Evolutionary conservation across 75 land plant genomes (phyloP).

Genomic region (Selaginella moellendorffii): DNA sequence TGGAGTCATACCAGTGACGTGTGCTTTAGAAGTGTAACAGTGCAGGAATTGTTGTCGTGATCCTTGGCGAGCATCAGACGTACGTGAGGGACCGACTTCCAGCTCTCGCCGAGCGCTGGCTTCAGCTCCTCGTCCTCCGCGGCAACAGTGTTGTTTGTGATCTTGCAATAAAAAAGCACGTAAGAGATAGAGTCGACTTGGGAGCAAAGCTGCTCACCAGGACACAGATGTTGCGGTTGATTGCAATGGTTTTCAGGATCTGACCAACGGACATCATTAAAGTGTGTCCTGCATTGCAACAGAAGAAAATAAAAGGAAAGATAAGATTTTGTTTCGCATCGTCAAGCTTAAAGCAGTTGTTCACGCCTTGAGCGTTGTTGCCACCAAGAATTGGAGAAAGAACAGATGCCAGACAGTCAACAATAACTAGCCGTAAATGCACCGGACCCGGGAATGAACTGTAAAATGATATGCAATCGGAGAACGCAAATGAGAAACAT

Average conservation of each 20-base stretch:
- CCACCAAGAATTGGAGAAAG: slow-evolving; percentile 66
- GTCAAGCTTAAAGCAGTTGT: too few species aligned
- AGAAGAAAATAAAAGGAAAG: background rate
- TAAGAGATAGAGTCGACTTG: too few species aligned
- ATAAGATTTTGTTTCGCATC: too few species aligned
- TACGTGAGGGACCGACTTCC: slow-evolving; percentile 75
- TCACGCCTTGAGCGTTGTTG: slow-evolving; percentile 37
- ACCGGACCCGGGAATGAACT: background rate
- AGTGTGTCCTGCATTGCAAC: slow-evolving; percentile 39
- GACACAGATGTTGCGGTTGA: slow-evolving; percentile 48
- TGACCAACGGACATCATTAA: slow-evolving; percentile 52
- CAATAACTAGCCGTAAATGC: slow-evolving; percentile 36
- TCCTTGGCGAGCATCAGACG: slow-evolving; percentile 46
- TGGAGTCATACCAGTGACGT: slow-evolving; percentile 29
- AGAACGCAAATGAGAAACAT: background rate
- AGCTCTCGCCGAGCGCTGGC: slow-evolving; percentile 85
- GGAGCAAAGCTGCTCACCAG: too few species aligned
- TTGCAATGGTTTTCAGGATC: slow-evolving; percentile 53
- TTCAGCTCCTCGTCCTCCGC: slow-evolving; percentile 53
- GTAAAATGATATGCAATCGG: background rate
- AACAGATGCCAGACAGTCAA: slow-evolving; percentile 68
- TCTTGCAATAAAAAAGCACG: slow-evolving; percentile 20
- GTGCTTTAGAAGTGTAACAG: slow-evolving; percentile 45
- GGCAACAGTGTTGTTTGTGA: slow-evolving; percentile 71
- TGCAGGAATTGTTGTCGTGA: slow-evolving; percentile 20